Conservation (phyloP, 371 early-diverging fungal genomes). For the Gilbertella persicaria region DNA sequence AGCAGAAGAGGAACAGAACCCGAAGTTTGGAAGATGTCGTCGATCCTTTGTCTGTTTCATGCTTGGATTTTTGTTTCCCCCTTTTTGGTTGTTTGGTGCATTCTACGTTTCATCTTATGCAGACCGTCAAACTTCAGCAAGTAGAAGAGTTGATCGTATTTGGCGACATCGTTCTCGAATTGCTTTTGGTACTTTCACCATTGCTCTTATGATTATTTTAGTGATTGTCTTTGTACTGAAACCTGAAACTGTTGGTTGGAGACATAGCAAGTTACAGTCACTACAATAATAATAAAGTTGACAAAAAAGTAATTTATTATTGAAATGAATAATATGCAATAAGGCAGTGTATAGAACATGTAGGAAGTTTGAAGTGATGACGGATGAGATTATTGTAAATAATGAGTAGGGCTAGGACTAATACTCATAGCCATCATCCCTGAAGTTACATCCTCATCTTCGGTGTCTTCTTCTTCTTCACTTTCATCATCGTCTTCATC, state of each 20-base stretch:
- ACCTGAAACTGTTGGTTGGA: constrained; percentile 24
- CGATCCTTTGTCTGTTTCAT: constrained; percentile 21
- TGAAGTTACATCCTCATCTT: constrained; percentile 48
- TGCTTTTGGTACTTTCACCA: constrained; percentile 18
- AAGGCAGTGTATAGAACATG: not conserved
- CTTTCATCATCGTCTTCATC: constrained; percentile 49
- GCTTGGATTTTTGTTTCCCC: constrained; percentile 28
- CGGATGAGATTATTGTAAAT: constrained; percentile 12
- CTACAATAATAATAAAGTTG: not conserved
- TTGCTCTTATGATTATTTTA: constrained; percentile 10
- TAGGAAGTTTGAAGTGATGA: not conserved
- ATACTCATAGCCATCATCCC: constrained; percentile 66
- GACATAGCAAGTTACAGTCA: constrained; percentile 13
- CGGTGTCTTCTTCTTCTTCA: constrained; percentile 38
- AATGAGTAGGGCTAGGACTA: constrained; percentile 55
- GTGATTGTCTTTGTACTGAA: constrained; percentile 23
- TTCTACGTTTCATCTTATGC: constrained; percentile 19
- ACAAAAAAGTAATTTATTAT: not conserved
- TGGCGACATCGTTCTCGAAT: constrained; percentile 29
- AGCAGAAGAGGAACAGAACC: constrained; percentile 2
- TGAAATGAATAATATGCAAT: constrained; percentile 1
- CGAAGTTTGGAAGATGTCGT: constrained; percentile 5
- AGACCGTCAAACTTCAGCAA: constrained; percentile 12
- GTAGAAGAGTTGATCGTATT: constrained; percentile 20
- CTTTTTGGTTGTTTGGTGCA: constrained; percentile 24